Conservation (phyloP, 2,329 filamentous ascomycete genomes). For the Plectosphaerella cucumerina region DNA sequence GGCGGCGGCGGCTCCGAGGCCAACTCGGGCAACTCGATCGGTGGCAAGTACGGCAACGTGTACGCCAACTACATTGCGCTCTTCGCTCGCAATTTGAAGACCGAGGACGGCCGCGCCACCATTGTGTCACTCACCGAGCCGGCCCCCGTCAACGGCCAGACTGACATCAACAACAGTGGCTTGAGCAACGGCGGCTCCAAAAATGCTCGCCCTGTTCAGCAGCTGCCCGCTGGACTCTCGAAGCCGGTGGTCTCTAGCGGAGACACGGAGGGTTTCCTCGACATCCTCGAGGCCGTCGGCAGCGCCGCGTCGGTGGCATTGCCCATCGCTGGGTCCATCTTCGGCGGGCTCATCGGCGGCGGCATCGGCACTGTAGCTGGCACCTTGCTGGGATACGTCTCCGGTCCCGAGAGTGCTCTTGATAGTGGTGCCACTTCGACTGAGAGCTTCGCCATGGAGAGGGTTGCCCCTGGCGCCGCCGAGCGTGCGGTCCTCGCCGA, state of each 20-base stretch:
- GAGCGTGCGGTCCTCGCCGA: slow-evolving; percentile 17
- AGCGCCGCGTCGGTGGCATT: slow-evolving; percentile 3
- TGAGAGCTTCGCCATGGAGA: neutral
- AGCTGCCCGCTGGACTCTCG: neutral
- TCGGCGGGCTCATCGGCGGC: slow-evolving; percentile 8
- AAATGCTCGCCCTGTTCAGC: neutral
- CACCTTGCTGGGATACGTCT: slow-evolving; percentile 4
- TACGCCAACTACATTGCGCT: slow-evolving; percentile 14
- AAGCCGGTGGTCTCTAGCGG: neutral
- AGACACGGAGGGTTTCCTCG: slow-evolving; percentile 15
- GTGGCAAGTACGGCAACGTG: slow-evolving; percentile 14
- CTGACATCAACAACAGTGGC: neutral
- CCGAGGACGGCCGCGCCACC: neutral
- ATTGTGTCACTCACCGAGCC: neutral
- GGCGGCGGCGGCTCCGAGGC: slow-evolving; percentile 14
- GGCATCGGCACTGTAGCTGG: slow-evolving; percentile 7
- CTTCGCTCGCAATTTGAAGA: slow-evolving; percentile 1
- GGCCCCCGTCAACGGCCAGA: neutral
- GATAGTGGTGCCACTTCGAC: neutral
- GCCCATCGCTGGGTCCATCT: slow-evolving; percentile 5
- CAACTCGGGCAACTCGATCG: slow-evolving; percentile 21
- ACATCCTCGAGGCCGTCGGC: slow-evolving; percentile 14
- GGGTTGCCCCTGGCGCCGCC: slow-evolving; percentile 3
- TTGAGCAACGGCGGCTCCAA: neutral
- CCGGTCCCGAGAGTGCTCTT: neutral